Conservation (phyloP, 768 basidiomycete species). For the Lactarius trivialis region DNA sequence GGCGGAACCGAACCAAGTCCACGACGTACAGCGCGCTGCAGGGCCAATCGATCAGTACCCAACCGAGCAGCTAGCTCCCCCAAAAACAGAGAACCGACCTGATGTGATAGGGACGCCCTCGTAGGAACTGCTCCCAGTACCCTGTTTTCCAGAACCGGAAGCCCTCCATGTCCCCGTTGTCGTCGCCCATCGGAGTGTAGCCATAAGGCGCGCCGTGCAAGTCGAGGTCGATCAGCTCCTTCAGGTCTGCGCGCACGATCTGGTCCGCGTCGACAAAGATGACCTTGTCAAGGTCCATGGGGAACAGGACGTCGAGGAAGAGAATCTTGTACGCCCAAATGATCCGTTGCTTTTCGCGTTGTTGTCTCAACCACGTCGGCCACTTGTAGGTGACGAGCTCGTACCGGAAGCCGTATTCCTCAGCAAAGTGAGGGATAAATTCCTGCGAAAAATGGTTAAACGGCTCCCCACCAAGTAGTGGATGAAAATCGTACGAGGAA, state of each 20-base stretch:
- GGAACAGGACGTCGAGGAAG: conserved; percentile 97
- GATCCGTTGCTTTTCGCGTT: conserved; percentile 95
- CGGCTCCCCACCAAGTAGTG: background rate
- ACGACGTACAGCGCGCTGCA: conserved; percentile 89
- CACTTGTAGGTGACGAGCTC: conserved; percentile 98
- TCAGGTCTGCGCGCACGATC: conserved; percentile 93
- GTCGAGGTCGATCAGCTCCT: conserved; percentile 91
- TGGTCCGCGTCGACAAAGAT: conserved; percentile 98
- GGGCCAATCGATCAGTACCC: background rate
- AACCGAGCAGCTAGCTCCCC: background rate
- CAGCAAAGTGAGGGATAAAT: conserved; percentile 90
- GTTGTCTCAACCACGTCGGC: conserved; percentile 96
- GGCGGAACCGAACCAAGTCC: conserved; percentile 91
- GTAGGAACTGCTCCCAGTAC: conserved; percentile 86
- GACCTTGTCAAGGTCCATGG: conserved; percentile 97
- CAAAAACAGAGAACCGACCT: conserved; percentile 45
- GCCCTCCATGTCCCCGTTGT: conserved; percentile 92
- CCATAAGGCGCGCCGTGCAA: conserved; percentile 91
- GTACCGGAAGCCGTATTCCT: conserved; percentile 90
- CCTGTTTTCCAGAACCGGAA: conserved; percentile 99
- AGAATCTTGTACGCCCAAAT: conserved; percentile 99
- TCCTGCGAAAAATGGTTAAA: conserved; percentile 43
- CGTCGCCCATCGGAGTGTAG: conserved; percentile 96
- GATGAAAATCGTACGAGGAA: conserved; percentile 60
- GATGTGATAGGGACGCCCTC: conserved; percentile 88